Evolutionary conservation across 2,329 filamentous ascomycete species (phyloP).

Genomic region (Colletotrichum eremochloae): DNA sequence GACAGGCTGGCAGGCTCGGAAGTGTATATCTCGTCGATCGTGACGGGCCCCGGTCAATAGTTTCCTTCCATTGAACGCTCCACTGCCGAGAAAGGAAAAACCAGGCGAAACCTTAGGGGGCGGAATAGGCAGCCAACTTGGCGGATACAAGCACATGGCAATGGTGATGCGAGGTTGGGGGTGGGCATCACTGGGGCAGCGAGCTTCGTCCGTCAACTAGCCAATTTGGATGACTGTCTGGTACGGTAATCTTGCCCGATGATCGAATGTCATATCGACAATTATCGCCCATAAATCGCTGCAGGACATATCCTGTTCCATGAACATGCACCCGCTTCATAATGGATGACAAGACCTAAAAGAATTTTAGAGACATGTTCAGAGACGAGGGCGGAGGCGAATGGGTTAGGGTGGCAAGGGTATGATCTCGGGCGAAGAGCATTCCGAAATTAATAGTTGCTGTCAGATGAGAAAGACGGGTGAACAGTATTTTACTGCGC

Average conservation of each 20-base stretch:
- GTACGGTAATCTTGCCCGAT: background rate
- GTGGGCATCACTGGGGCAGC: background rate
- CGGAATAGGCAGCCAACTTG: background rate
- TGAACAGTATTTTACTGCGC: slow-evolving; percentile 9
- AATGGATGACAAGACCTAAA: background rate
- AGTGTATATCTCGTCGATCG: slow-evolving; percentile 11
- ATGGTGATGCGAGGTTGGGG: background rate
- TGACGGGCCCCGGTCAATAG: slow-evolving; percentile 34
- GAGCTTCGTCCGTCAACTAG: background rate
- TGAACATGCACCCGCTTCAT: too few species aligned
- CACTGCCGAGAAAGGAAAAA: slow-evolving; percentile 17
- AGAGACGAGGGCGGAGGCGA: too few species aligned
- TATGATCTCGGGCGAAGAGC: slow-evolving; percentile 30
- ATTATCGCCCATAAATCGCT: too few species aligned
- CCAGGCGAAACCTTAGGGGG: background rate
- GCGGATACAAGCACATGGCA: background rate
- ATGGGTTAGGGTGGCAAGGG: background rate
- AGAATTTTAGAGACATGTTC: background rate
- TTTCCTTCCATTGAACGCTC: slow-evolving; percentile 21
- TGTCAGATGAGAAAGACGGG: slow-evolving; percentile 30
- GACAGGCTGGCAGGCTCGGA: slow-evolving; percentile 7
- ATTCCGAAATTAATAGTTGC: slow-evolving; percentile 41
- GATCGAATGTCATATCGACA: background rate
- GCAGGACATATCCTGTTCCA: too few species aligned
- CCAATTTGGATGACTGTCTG: background rate